Evolutionary conservation across 495 filamentous ascomycete genomes (phyloP), one percentile per base, ranked within the genome.

Genomic region (Melanomma pulvis-pyrius): DNA sequence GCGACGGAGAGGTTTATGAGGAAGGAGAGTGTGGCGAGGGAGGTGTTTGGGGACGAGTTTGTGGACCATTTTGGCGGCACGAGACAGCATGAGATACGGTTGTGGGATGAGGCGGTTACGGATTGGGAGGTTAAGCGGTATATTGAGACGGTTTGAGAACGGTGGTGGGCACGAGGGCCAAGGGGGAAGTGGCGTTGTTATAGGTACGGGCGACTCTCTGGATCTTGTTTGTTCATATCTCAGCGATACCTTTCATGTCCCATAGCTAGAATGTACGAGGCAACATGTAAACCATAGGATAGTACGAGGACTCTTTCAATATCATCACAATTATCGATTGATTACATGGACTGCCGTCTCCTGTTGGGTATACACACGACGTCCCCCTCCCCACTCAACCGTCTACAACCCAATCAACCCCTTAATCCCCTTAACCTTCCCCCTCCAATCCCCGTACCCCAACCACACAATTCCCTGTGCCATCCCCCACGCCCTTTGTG

Each of bases 61-160:
- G 93, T 98, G 8, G 92, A 97, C 2, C 96, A 98, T 74, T 98
- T 86, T 81, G 90, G 88, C 3, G 94, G 94, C 8, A 97, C 94
- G 24, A 86, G 94, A 63, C 90, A 93, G 71, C 93, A 98, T 77
- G 94, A 98, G 76, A 82, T 92, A 69, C 80, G 87, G 63, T 77
- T 96, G 19, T 98, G 92, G 92, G 92, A 98, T 74, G 93, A 97
- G 74, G 91, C 92, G 0, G 92, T 96, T 8, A 96, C 92, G 25
- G 93, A 96, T 76, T 97, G 92, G 82, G 85, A 90, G 72, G 76
- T 92, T 52, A 85, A 79, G 73, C 75, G 90, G 58, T 92, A 92
- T 71, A 88, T 92, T 49, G 89, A 92, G 76, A 89, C 83, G 3
- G 88, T 92, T 13, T 91, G 30, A 51, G 32, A 17, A 53, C 46